Conservation (phyloP, 1,284 basidiomycete genomes). For the Fomitopsis pinicola region DNA sequence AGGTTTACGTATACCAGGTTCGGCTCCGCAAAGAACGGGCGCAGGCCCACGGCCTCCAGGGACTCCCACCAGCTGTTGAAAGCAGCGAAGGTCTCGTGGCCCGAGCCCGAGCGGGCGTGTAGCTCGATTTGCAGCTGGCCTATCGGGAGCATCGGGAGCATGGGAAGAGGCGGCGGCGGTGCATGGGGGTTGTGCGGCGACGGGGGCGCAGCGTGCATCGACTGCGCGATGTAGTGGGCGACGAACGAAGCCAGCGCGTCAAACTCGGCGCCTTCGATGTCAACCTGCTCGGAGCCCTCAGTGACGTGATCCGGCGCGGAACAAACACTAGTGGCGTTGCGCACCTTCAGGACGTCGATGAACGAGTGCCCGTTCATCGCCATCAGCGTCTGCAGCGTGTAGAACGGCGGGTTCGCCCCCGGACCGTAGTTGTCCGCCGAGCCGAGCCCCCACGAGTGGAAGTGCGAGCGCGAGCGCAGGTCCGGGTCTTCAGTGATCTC, state of each 20-base stretch:
- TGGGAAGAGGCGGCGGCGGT: neutral
- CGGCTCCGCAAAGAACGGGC: constrained; percentile 27
- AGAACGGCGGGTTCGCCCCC: constrained; percentile 35
- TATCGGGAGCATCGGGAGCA: constrained; percentile 23
- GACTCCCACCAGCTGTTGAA: constrained; percentile 29
- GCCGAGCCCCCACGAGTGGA: constrained; percentile 40
- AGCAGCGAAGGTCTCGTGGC: constrained; percentile 26
- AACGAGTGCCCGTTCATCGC: constrained; percentile 39
- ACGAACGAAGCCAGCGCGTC: constrained; percentile 36
- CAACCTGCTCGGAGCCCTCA: constrained; percentile 22
- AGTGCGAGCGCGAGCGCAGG: constrained; percentile 35
- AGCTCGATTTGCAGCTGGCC: constrained; percentile 39
- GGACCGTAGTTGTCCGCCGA: constrained; percentile 31
- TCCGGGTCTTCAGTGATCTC: constrained; percentile 33
- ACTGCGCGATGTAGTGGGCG: constrained; percentile 17
- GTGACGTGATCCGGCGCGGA: neutral
- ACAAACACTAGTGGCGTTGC: neutral
- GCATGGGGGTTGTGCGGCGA: constrained; percentile 10
- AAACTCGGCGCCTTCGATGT: constrained; percentile 47
- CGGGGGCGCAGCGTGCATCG: neutral
- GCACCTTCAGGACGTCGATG: constrained; percentile 41
- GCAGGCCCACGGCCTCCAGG: constrained; percentile 21
- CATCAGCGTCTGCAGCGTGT: constrained; percentile 45
- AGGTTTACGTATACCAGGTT: constrained; percentile 36
- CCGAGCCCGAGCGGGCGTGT: constrained; percentile 20